Evolutionary conservation across 2,329 filamentous ascomycete genomes (phyloP).

Genomic region (Parasarocladium wereldwijsianum): DNA sequence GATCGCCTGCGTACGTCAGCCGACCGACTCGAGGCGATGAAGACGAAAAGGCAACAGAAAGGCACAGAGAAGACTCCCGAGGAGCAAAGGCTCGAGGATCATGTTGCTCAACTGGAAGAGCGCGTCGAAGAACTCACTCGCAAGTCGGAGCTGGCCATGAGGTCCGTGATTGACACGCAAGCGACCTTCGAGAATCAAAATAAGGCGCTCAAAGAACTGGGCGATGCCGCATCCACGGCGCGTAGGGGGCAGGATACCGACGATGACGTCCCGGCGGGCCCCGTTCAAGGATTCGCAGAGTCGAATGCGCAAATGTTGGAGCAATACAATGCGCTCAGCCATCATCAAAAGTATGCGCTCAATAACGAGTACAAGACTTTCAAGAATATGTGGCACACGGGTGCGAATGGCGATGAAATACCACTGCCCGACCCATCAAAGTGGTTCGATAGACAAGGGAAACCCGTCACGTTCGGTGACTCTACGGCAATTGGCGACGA

Average conservation of each 20-base stretch:
- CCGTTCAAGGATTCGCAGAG: constrained; percentile 18
- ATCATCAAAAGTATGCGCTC: constrained; percentile 33
- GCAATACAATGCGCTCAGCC: constrained; percentile 26
- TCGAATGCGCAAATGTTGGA: constrained; percentile 20
- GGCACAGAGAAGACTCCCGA: constrained; percentile 19
- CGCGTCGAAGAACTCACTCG: constrained; percentile 27
- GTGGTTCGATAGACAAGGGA: constrained; percentile 36
- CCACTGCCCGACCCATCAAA: constrained; percentile 35
- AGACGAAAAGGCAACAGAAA: constrained; percentile 21
- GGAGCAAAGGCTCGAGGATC: constrained; percentile 22
- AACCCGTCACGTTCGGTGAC: constrained; percentile 18
- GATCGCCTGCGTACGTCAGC: constrained; percentile 26
- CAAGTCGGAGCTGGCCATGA: constrained; percentile 29
- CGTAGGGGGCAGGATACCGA: constrained; percentile 11
- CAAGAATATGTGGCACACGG: constrained; percentile 42
- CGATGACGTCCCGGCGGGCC: constrained; percentile 9
- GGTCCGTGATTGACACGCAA: constrained; percentile 32
- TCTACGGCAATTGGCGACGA: constrained; percentile 20
- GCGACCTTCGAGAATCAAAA: constrained; percentile 34
- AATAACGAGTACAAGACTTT: constrained; percentile 47
- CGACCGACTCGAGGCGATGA: constrained; percentile 16
- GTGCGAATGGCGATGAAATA: constrained; percentile 31
- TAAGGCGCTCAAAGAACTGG: constrained; percentile 21
- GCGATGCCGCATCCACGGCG: constrained; percentile 12
- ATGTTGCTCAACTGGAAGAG: constrained; percentile 22